These are phyloP conservation scores for Sanguinoderma infundibulare DNA, from an alignment of 1,284 basidiomycete species.

Conservation along the genomic window DNA sequence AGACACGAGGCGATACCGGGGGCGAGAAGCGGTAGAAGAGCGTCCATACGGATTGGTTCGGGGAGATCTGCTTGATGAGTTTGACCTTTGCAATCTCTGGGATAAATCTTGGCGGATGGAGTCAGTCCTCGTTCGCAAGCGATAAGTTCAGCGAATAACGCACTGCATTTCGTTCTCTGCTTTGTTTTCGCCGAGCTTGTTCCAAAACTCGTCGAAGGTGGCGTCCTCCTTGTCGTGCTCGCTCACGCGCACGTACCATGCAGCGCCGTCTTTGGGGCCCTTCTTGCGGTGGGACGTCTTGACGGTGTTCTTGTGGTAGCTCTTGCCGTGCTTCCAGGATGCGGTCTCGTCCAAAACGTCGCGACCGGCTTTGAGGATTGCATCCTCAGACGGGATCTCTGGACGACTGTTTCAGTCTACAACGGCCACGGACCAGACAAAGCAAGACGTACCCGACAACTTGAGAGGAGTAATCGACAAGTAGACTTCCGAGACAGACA, in stretches of 20 bases:
- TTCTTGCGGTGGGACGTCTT: slow-evolving; percentile 58
- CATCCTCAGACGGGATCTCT: slow-evolving; percentile 67
- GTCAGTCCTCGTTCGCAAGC: neutral
- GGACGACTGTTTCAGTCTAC: neutral
- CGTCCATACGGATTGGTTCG: slow-evolving; percentile 70
- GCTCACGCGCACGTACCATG: slow-evolving; percentile 72
- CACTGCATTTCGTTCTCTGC: slow-evolving; percentile 71
- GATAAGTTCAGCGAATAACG: slow-evolving; percentile 28
- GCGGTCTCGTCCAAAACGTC: slow-evolving; percentile 57
- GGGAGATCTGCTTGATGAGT: slow-evolving; percentile 64
- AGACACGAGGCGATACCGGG: slow-evolving; percentile 72
- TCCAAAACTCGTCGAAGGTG: slow-evolving; percentile 76
- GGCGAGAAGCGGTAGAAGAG: slow-evolving; percentile 73
- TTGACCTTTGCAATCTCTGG: slow-evolving; percentile 65
- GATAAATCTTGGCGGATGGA: slow-evolving; percentile 56
- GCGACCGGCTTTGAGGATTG: slow-evolving; percentile 55
- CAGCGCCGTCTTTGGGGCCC: slow-evolving; percentile 54
- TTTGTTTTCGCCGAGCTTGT: slow-evolving; percentile 65
- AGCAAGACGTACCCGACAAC: slow-evolving; percentile 24
- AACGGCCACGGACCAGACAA: neutral
- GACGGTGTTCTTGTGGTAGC: slow-evolving; percentile 55
- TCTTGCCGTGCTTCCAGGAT: slow-evolving; percentile 71
- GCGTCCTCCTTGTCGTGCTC: slow-evolving; percentile 65
- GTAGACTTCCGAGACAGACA: slow-evolving; percentile 22
- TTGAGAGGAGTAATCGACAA: slow-evolving; percentile 29